A percentile compares a stretch with the other conserved stretches of the same genome.
phyloP scores from a whole-genome alignment of 805 yeast species.

The Candida easanensis region DNA sequence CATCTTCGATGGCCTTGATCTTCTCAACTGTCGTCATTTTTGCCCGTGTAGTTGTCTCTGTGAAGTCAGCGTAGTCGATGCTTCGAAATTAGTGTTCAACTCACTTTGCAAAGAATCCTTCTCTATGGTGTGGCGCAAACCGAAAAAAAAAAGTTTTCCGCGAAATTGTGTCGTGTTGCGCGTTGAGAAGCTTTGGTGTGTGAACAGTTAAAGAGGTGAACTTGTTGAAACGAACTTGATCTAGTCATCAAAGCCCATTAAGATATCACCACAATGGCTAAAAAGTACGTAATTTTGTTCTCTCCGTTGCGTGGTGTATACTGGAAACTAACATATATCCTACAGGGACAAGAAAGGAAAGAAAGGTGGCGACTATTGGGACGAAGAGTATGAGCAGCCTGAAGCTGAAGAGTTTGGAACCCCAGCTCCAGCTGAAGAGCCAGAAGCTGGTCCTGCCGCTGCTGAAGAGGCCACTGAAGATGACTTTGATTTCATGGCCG shows the following conservation, averaged over 20 bases:
- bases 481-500: slow-evolving; percentile 72
- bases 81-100: too few species aligned
- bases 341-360: slow-evolving; percentile 58
- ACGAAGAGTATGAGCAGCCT: slow-evolving; percentile 49
- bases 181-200: too few species aligned
- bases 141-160: slow-evolving; percentile 14
- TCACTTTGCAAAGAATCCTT: not conserved
- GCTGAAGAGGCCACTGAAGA: slow-evolving; percentile 35
- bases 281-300: slow-evolving; percentile 14
- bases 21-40: slow-evolving; percentile 29
- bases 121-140: slow-evolving; percentile 7
- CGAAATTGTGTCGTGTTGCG: not conserved
- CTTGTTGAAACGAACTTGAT: too few species aligned
- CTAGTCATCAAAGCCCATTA: not conserved
- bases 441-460: slow-evolving; percentile 27
- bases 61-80: too few species aligned
- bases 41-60: not conserved
- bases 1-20: slow-evolving; percentile 77
- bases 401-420: slow-evolving; percentile 52
- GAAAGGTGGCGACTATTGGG: slow-evolving; percentile 75
- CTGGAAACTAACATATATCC: not conserved
- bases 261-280: slow-evolving; percentile 12
- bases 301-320: not conserved
- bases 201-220: too few species aligned
- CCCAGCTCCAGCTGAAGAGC: slow-evolving; percentile 22